Base-by-base conservation (phyloP, 768 basidiomycete species). In the Hebeloma cylindrosporum region DNA sequence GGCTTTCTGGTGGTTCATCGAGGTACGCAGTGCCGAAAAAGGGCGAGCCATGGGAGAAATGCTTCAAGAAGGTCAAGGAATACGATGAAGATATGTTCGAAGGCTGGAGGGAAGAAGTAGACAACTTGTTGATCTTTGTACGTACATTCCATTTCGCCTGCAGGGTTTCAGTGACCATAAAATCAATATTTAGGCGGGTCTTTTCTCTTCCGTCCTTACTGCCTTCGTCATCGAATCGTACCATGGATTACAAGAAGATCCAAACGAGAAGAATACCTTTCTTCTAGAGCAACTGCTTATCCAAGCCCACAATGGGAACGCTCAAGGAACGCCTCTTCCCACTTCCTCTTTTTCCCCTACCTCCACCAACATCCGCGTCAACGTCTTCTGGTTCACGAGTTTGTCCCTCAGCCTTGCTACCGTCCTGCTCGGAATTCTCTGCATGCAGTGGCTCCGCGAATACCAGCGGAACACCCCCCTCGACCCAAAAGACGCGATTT, bases 131-230 rank as follows among this genome's bases (percentile, higher is more conserved):
- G 16, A 60, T 67, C 18, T 70, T 69, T 40, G 66, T 69, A 33
- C 45, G 61, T 48, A 5, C 21, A 13, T 41, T 32, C 29, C 29
- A 32, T 25, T 21, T 21, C 10, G 10, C 27, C 5, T 28, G 7
- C 23, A n/a, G 13, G 5, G 25, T 18, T 27, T 17, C 17, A 36
- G 8, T 9, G 28, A 30, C 25, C 21, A 17, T 28, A 18, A 2
- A 10, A 3, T 0, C 29, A 13, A 11, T 35, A 18, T 35, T 35
- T 11, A 72, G 70, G 64, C 68, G 25, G 72, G 71, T 61, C 57
- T 73, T 8, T 73, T 73, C 51, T 69, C 70, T 17, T 63, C 69
- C 3, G 65, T 63, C 1, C 58, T 69, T 10, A 67, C 65, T 2
- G 59, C 70, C 2, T 73, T 73, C 41, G 61, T 67, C 5, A 59